Evolutionary conservation across 2,329 filamentous ascomycete species (phyloP), one percentile per base, ranked within the genome.

Genomic region (Penicillium sp.): DNA sequence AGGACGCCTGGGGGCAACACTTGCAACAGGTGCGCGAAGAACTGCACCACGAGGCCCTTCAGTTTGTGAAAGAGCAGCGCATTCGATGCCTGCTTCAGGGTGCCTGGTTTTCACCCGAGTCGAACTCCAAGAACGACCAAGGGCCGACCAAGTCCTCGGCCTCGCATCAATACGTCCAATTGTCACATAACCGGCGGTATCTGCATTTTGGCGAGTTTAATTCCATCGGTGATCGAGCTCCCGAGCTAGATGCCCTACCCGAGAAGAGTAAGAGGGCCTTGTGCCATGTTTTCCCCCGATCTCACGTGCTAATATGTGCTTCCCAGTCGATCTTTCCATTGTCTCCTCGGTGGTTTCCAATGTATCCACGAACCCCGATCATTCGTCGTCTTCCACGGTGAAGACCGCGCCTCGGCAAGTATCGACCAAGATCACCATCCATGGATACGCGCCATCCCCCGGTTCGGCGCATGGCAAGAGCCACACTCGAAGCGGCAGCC

Each of bases 31-130:
- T 95, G n/a, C 85, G 89, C 27, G 89, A 96, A 44, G 89, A 95
- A 66, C 77, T 97, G 36, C 86, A 88, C 57, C 84, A 91, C 60
- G 93, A 98, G 68, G 89, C 91, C 9, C 73, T 96, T 44, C 88
- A 95, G 61, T 98, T 98, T 63, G 87, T 97, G 69, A 96, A 95
- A 69, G 93, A 98, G 71, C 93, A 98, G 68, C 83, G 93, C 29
- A 87, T 97, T 51, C 80, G 93, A 44, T 96, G 90, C 64, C 74
- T 98, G 31, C 78, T 97, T 3, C 80, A 88, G 56, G 93, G 93
- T 6, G 84, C 86, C 8, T 98, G 93, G 93, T 98, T 97, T 56
- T 76, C 80, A 3, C 70, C 72, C 38, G 67, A 71, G 66, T 73
- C 65, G 70, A 77, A 68, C 68, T 77, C 70, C 56, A 72, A 67